A percentile compares a stretch with the other conserved stretches of the same genome.
phyloP scores from a whole-genome alignment of 352 stramenopile genomes.

The Globisporangium paroecandrum region DNA sequence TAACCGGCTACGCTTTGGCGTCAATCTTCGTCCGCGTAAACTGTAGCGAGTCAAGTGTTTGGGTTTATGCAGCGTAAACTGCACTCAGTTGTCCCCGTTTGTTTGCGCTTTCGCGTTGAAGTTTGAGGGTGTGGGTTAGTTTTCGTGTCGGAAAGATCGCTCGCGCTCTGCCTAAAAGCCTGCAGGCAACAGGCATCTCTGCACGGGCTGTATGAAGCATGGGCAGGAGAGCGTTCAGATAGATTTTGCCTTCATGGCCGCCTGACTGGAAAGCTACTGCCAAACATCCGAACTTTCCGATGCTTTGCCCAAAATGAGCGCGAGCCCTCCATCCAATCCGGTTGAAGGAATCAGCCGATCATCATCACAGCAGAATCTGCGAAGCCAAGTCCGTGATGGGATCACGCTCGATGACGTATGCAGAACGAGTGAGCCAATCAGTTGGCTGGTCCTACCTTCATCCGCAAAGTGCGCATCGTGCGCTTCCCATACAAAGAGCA shows the following conservation, averaged over 20 bases:
- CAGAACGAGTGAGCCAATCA: background rate
- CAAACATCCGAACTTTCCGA: background rate
- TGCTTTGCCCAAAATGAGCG: too few species aligned
- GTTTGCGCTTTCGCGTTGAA: background rate
- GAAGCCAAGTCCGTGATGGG: background rate
- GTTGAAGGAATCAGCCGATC: background rate
- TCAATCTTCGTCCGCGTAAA: background rate
- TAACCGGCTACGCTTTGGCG: too few species aligned
- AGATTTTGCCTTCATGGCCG: background rate
- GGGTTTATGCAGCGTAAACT: background rate
- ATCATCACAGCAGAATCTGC: background rate
- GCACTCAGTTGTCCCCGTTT: background rate
- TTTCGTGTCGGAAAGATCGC: background rate
- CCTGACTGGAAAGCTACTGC: background rate
- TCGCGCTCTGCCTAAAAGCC: background rate
- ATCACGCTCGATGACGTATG: background rate
- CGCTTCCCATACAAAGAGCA: background rate
- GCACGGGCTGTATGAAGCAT: background rate
- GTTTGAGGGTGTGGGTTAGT: background rate
- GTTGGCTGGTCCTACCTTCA: background rate
- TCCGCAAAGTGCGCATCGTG: background rate
- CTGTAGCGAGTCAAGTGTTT: background rate
- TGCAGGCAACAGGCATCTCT: too few species aligned
- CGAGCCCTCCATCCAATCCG: background rate
- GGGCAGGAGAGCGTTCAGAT: background rate